These are phyloP conservation scores for Paxillus involutus DNA, from an alignment of 768 basidiomycete species.

Conservation along the genomic window DNA sequence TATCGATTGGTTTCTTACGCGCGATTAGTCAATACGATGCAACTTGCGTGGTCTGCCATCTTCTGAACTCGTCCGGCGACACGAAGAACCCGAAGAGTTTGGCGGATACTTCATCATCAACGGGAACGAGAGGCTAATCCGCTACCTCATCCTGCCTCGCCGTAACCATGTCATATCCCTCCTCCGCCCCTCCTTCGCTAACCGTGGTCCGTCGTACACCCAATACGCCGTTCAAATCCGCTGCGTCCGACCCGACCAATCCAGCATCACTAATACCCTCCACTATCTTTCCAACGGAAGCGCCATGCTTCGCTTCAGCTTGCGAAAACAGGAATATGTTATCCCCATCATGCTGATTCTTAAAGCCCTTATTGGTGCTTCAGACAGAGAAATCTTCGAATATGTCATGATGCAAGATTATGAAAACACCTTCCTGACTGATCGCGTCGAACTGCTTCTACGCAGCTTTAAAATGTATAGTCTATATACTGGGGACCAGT, in stretches of 20 bases:
- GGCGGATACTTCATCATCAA: constrained; percentile 99
- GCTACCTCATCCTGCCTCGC: constrained; percentile 94
- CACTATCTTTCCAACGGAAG: constrained; percentile 97
- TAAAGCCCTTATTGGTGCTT: constrained; percentile 88
- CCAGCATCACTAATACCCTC: constrained; percentile 91
- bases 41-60: constrained; percentile 87
- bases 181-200: constrained; percentile 85
- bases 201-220: constrained; percentile 94
- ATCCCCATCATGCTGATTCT: constrained; percentile 96
- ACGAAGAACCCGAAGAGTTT: constrained; percentile 98
- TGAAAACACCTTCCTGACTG: constrained; percentile 95
- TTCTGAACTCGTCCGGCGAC: constrained; percentile 79
- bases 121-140: constrained; percentile 97
- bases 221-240: constrained; percentile 94
- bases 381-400: constrained; percentile 96
- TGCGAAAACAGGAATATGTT: constrained; percentile 98
- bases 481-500: constrained; percentile 85
- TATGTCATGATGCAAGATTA: constrained; percentile 96
- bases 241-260: constrained; percentile 91
- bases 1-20: background rate
- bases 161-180: constrained; percentile 95
- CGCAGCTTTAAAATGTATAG: constrained; percentile 94
- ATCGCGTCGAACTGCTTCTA: constrained; percentile 91
- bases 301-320: constrained; percentile 95
- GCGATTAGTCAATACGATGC: constrained; percentile 78